Evolutionary conservation across 1,284 basidiomycete species (phyloP).

Genomic region (Fomitopsis schrenkii): DNA sequence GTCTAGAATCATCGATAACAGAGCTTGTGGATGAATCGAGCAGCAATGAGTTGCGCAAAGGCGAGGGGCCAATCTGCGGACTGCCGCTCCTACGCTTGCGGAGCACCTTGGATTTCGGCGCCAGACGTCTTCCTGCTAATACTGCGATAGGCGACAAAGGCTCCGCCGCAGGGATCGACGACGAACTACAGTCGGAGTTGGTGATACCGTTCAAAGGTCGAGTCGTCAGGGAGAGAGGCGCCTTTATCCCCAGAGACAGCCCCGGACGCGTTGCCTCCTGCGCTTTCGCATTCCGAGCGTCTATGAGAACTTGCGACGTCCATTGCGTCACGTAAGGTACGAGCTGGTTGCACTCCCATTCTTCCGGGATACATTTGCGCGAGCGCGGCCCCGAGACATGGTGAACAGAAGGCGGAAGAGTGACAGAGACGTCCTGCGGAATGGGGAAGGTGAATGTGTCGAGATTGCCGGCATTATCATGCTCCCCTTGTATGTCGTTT

Average conservation of each 20-base stretch:
- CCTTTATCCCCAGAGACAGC: not conserved
- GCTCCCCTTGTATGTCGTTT: too few relatives aligned
- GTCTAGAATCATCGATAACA: not conserved
- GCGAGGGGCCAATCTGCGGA: slow-evolving; percentile 14
- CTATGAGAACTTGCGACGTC: not conserved
- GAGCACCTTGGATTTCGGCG: not conserved
- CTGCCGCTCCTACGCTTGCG: slow-evolving; percentile 9
- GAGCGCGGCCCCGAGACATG: slow-evolving; percentile 11
- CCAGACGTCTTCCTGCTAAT: slow-evolving; percentile 1
- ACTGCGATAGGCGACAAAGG: slow-evolving; percentile 1
- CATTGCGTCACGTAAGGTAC: not conserved
- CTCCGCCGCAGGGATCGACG: not conserved
- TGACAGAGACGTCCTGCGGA: slow-evolving; percentile 12
- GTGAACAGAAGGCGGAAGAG: slow-evolving; percentile 13
- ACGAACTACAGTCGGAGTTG: not conserved
- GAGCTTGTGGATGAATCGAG: not conserved
- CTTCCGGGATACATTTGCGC: slow-evolving; percentile 9
- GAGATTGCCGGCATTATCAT: too few relatives aligned
- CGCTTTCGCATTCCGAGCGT: not conserved
- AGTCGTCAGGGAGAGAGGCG: slow-evolving; percentile 4
- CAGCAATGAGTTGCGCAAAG: slow-evolving; percentile 13
- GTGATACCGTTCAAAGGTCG: slow-evolving; percentile 14
- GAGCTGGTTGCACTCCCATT: slow-evolving; percentile 4
- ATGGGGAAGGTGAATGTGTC: slow-evolving; percentile 9
- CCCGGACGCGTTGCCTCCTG: not conserved